Base-by-base conservation (phyloP, 1,139 yeast species). In the Blastobotrys proliferans region DNA sequence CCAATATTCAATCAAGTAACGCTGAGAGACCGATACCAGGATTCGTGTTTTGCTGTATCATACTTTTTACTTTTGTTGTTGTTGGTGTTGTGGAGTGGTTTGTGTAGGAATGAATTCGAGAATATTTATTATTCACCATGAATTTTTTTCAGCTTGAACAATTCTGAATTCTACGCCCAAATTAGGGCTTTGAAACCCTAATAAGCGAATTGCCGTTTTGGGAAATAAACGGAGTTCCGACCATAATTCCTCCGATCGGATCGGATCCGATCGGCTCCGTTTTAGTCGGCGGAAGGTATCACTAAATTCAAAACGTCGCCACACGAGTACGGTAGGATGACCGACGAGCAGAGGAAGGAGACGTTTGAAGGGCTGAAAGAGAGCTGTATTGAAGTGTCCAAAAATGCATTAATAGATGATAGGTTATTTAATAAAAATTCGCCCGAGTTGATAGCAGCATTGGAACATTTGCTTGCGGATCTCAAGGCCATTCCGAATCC, bases 381-480 rank as follows among this genome's bases (percentile, higher is more conserved):
- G 9, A 35, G 28, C 6, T 44, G 47, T 25, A 27, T 44, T 6
- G 33, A 37, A n/a, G 47, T 41, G n/a, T 40, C 47, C 4, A 37
- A 44, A 22, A 29, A 39, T 26, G 42, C 47, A 16, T 24, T 44
- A 29, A 35, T 24, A 25, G 31, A 32, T 16, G 30, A 35, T 4
- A 14, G 6, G 6, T 13, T 6, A n/a, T 44, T 44, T 34, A 30
- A 34, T 24, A 40, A 40, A 13, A 37, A 28, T 18, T 40, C 69
- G 4, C 32, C 42, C 3, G 49, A 49, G 13, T 52, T 72, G 6
- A 45, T 64, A 1, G 51, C 58, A 5, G 61, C 70, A 1, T 51
- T 75, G 24, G 45, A 47, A 20, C 26, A 30, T 3, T 41, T 58
- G 28, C 31, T 42, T 19, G 19, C 17, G 2, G 35, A 39, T 3